Percentiles rank a stretch among this genome's conserved stretches.
Evolutionary conservation across 106 monocot species (phyloP).

Genomic region (Platanthera guangdongensis): DNA sequence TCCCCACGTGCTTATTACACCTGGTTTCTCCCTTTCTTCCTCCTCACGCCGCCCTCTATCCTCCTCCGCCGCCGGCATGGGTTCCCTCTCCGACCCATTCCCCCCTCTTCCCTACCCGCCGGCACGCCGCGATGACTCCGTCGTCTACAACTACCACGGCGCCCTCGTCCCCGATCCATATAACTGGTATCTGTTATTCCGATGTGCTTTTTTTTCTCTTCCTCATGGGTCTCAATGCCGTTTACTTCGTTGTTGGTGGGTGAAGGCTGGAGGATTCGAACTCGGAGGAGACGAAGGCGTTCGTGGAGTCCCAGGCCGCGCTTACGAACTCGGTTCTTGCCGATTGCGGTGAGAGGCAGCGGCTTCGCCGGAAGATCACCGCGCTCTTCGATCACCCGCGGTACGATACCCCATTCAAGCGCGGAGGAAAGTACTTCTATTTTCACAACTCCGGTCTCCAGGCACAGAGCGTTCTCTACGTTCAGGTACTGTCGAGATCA

Average conservation of each 20-base stretch:
- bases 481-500: slow-evolving; percentile 36
- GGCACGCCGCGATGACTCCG: slow-evolving; percentile 72
- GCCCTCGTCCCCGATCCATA: slow-evolving; percentile 75
- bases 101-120: slow-evolving; percentile 59
- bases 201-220: neutral
- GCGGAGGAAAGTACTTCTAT: slow-evolving; percentile 70
- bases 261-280: slow-evolving; percentile 92
- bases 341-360: slow-evolving; percentile 47
- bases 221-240: neutral
- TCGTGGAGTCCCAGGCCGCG: slow-evolving; percentile 58
- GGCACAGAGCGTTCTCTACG: slow-evolving; percentile 75
- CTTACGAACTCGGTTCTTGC: slow-evolving; percentile 56
- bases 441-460: slow-evolving; percentile 86
- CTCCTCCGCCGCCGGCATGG: slow-evolving; percentile 23
- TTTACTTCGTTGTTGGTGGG: neutral
- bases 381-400: slow-evolving; percentile 66
- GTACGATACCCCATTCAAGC: slow-evolving; percentile 47
- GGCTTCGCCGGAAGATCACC: slow-evolving; percentile 38
- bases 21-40: neutral
- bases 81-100: slow-evolving; percentile 27
- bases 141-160: slow-evolving; percentile 78
- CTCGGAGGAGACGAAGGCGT: slow-evolving; percentile 74
- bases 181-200: slow-evolving; percentile 42
- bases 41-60: neutral
- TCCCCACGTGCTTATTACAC: neutral